A percentile compares a stretch with the other conserved stretches of the same genome.
These are phyloP conservation scores for Yarrowia bubula DNA, from an alignment of 805 yeast genomes.

Conservation along the genomic window DNA sequence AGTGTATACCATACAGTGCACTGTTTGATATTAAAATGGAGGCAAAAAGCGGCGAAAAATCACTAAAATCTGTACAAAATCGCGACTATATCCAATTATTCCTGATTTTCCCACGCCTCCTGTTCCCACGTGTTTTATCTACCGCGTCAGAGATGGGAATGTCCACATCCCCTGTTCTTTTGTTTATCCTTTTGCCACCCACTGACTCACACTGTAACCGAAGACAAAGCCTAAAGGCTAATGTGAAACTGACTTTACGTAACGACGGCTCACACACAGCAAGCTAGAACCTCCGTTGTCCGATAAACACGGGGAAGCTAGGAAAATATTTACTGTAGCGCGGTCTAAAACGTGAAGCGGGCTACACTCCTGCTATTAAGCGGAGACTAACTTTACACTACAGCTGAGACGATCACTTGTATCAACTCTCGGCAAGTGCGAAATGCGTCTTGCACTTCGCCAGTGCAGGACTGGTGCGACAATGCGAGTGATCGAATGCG, in stretches of 20 bases:
- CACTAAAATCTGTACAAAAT: no score
- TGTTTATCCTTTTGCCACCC: slow-evolving; percentile 15
- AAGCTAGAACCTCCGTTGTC: slow-evolving; percentile 5
- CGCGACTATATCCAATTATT: no score
- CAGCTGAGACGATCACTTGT: neutral
- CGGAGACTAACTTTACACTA: neutral
- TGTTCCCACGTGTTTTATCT: no score
- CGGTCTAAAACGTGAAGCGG: neutral
- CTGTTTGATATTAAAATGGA: neutral
- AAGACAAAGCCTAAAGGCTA: neutral
- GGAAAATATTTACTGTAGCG: neutral
- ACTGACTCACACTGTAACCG: slow-evolving; percentile 24
- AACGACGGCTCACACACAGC: slow-evolving; percentile 3
- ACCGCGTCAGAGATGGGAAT: no score
- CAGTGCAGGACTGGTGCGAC: neutral
- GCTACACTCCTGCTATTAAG: neutral
- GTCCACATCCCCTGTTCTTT: neutral
- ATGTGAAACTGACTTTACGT: neutral
- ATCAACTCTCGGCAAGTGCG: neutral
- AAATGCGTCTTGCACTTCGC: neutral
- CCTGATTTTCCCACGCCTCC: no score
- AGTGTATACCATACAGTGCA: neutral
- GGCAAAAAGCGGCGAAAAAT: neutral
- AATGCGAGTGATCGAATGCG: slow-evolving; percentile 16
- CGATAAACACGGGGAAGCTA: neutral